Conservation (phyloP, 2,329 filamentous ascomycete genomes). For the Fusarium nodosum region DNA sequence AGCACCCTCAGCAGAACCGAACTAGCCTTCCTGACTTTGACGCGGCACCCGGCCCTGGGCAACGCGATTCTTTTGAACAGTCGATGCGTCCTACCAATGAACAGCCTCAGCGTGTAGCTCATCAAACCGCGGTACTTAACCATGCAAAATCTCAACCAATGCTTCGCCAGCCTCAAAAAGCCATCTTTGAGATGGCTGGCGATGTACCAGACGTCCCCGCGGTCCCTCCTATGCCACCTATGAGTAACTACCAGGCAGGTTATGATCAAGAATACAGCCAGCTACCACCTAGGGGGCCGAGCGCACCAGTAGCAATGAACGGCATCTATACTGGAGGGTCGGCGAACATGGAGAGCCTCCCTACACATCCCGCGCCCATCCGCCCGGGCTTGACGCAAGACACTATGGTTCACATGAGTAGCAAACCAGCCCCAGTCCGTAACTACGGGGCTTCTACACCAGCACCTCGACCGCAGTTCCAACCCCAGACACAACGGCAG, state of each 20-base stretch:
- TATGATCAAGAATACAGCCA: constrained; percentile 48
- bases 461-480: constrained; percentile 47
- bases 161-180: constrained; percentile 72
- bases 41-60: constrained; percentile 52
- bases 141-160: constrained; percentile 77
- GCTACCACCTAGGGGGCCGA: constrained; percentile 51
- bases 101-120: constrained; percentile 64
- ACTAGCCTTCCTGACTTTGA: constrained; percentile 61
- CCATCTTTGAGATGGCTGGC: constrained; percentile 79
- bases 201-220: constrained; percentile 71
- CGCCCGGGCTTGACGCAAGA: constrained; percentile 73
- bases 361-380: constrained; percentile 73
- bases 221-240: constrained; percentile 53
- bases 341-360: constrained; percentile 61
- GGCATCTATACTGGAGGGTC: constrained; percentile 33
- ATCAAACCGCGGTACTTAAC: constrained; percentile 66
- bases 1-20: constrained; percentile 40
- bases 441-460: constrained; percentile 66
- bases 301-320: constrained; percentile 48
- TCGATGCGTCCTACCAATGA: constrained; percentile 59
- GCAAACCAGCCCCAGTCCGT: constrained; percentile 70
- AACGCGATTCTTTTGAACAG: constrained; percentile 63
- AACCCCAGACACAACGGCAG: constrained; percentile 44
- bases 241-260: constrained; percentile 49
- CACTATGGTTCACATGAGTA: constrained; percentile 67